Evolutionary conservation across 2,329 filamentous ascomycete species (phyloP), one percentile per base, ranked within the genome.

Genomic region (Lachnellula hyalina): DNA sequence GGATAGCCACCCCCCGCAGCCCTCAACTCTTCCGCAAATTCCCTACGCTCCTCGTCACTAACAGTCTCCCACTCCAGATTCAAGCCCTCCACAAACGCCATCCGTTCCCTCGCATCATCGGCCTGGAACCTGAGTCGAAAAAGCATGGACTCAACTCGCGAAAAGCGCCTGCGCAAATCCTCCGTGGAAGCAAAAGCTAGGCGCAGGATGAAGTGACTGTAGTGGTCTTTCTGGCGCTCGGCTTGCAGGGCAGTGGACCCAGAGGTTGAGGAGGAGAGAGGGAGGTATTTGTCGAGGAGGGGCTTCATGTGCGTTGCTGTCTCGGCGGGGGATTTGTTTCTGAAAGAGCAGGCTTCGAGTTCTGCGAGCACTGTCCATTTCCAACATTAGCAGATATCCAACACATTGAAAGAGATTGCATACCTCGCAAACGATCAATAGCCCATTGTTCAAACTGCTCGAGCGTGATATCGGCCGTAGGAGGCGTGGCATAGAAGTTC

Each of bases 361-460:
- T 95, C 90, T 53, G 87, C 88, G 57, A 95, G 85, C 49, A 95
- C 89, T 90, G 25, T 34, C 3, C 28, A 32, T 11, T 11, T 32
- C 28, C 17, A n/a, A 40, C 52, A 40, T 35, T n/a, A 59, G 75
- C 70, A 49, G 72, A 73, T 53, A 9, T n/a, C 0, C 4, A 34
- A 34, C 11, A 40, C 41, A 15, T 35, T 11, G n/a, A 42, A 12
- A 6, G 6, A 34, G 62, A 28, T 63, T 45, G 51, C 75, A 53
- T 75, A 90, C 90, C 82, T 74, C 90, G 86, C 62, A 99, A 72
- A 54, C 94, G 81, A 67, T 96, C 89, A 67, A 99, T 97, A 11
- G 92, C 94, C 94, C 94, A 99, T 80, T 96, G 91, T 71, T 99
- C 94, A 67, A 99, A 99, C 70, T 99, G 86, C 69, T 99, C 94